A percentile compares a stretch with the other conserved stretches of the same genome.
Conservation (phyloP, 2,329 filamentous ascomycete species). For the Alternaria sp. region DNA sequence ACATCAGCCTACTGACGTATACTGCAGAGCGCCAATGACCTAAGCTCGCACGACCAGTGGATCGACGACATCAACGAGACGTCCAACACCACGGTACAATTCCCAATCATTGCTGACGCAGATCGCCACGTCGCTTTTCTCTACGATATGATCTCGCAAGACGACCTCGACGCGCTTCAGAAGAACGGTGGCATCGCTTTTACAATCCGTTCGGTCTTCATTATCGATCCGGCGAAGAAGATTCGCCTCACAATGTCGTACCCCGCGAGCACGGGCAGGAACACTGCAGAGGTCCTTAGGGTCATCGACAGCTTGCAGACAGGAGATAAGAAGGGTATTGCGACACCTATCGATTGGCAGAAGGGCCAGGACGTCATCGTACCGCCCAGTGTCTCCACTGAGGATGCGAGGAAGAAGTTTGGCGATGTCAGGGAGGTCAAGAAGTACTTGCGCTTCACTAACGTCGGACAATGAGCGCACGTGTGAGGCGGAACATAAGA, state of each 20-base stretch:
- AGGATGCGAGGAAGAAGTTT: conserved; percentile 88
- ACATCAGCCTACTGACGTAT: conserved; percentile 1
- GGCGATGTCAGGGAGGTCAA: conserved; percentile 72
- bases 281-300: conserved; percentile 64
- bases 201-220: conserved; percentile 93
- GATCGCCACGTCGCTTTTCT: conserved; percentile 58
- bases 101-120: conserved; percentile 61
- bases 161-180: conserved; percentile 65
- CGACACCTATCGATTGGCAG: conserved; percentile 90
- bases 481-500: neutral
- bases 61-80: conserved; percentile 75
- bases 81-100: conserved; percentile 54
- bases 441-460: conserved; percentile 77
- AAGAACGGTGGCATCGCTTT: conserved; percentile 72
- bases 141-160: conserved; percentile 62
- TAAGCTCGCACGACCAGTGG: conserved; percentile 85
- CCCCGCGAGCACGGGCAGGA: conserved; percentile 83
- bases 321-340: conserved; percentile 87
- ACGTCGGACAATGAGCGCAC: conserved; percentile 48
- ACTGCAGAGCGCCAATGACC: conserved; percentile 74
- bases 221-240: conserved; percentile 93
- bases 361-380: conserved; percentile 92
- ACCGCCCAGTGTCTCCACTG: conserved; percentile 80
- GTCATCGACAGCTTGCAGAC: conserved; percentile 67
- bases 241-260: conserved; percentile 93